A percentile compares a stretch with the other conserved stretches of the same genome.
Evolutionary conservation across 345 rosid genomes (phyloP).

Genomic region (Gossypium sturtianum): DNA sequence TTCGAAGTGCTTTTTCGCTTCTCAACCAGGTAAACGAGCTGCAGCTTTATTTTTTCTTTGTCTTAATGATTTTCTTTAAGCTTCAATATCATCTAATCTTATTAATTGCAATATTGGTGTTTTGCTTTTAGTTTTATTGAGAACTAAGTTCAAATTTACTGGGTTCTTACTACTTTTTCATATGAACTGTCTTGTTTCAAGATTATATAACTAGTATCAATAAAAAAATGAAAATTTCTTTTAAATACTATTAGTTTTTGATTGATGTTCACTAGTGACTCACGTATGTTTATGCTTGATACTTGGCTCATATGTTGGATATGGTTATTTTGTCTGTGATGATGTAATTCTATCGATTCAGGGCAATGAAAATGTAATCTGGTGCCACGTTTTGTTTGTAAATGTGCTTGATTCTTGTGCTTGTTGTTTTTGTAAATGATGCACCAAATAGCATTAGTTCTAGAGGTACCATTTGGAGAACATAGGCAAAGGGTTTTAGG

Average conservation of each 20-base stretch:
- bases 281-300: neutral
- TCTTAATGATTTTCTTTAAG: neutral
- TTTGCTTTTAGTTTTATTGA: neutral
- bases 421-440: too few species aligned
- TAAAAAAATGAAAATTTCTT: neutral
- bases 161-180: neutral
- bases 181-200: conserved; percentile 39
- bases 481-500: too few species aligned
- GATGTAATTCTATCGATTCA: too few species aligned
- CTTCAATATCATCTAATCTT: neutral
- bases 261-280: neutral
- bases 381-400: too few species aligned
- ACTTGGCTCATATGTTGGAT: neutral
- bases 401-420: too few species aligned
- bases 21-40: too few species aligned
- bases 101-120: neutral
- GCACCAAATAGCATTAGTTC: too few species aligned
- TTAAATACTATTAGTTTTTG: neutral
- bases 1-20: too few species aligned
- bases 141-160: neutral
- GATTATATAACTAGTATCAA: neutral
- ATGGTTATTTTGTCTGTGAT: neutral
- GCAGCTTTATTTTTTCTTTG: neutral
- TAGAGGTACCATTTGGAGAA: too few species aligned
- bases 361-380: too few species aligned